Evolutionary conservation across 2,329 filamentous ascomycete genomes (phyloP).

Genomic region (Paramyrothecium sp.): DNA sequence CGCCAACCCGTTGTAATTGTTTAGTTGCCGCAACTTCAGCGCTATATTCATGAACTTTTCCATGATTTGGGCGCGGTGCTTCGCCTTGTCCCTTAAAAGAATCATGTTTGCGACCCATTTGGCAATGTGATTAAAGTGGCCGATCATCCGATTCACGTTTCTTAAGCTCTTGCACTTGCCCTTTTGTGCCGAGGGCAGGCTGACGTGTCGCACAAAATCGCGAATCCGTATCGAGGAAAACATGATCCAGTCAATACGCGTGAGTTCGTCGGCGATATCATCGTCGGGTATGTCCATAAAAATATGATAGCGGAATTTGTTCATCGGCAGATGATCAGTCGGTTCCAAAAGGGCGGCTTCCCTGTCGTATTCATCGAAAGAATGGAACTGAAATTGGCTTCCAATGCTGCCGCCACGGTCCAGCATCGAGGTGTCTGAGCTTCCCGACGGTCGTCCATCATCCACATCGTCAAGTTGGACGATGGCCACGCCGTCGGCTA

Average conservation of each 20-base stretch:
- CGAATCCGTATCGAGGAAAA: slow-evolving; percentile 92
- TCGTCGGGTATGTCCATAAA: slow-evolving; percentile 87
- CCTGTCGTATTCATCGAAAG: slow-evolving; percentile 76
- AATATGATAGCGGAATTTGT: slow-evolving; percentile 83
- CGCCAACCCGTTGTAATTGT: slow-evolving; percentile 97
- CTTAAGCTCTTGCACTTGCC: slow-evolving; percentile 74
- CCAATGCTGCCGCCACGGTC: slow-evolving; percentile 36
- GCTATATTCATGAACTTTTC: slow-evolving; percentile 97
- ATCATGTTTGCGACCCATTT: slow-evolving; percentile 83
- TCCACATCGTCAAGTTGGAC: slow-evolving; percentile 47
- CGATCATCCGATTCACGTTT: slow-evolving; percentile 92
- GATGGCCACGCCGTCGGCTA: slow-evolving; percentile 41
- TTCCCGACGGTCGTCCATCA: slow-evolving; percentile 42
- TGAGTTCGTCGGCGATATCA: slow-evolving; percentile 85
- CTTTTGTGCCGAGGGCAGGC: slow-evolving; percentile 67
- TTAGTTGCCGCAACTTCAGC: slow-evolving; percentile 79
- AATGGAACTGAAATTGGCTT: slow-evolving; percentile 57
- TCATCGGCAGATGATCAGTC: slow-evolving; percentile 65
- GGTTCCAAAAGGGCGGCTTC: slow-evolving; percentile 74
- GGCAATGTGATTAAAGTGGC: slow-evolving; percentile 84
- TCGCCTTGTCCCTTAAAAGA: slow-evolving; percentile 89
- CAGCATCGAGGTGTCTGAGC: slow-evolving; percentile 41
- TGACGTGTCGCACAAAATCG: slow-evolving; percentile 90
- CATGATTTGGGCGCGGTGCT: slow-evolving; percentile 85
- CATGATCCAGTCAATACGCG: slow-evolving; percentile 97